These are phyloP conservation scores for Citeromyces nyonsensis DNA, from an alignment of 805 yeast genomes.

Conservation along the genomic window DNA sequence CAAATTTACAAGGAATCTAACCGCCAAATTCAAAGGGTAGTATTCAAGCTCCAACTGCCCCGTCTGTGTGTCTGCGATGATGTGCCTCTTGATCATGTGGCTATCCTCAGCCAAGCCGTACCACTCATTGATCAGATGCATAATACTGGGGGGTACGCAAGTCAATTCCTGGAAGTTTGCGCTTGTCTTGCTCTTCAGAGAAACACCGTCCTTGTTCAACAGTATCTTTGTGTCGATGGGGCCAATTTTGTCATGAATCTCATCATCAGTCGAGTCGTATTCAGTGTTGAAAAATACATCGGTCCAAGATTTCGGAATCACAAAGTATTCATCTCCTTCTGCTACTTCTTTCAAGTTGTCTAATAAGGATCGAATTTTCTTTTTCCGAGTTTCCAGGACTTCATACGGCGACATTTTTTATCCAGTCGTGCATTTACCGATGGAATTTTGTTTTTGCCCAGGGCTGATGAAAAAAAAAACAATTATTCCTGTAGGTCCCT, in stretches of 20 bases:
- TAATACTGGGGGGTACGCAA: constrained; percentile 5
- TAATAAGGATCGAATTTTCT: too few species aligned
- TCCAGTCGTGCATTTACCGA: too few species aligned
- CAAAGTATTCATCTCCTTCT: constrained; percentile 33
- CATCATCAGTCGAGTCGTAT: constrained; percentile 12
- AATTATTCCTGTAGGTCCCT: too few species aligned
- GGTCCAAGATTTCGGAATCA: constrained; percentile 31
- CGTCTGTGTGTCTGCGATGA: constrained; percentile 4
- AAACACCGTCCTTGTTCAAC: constrained; percentile 26
- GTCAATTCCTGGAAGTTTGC: constrained; percentile 6
- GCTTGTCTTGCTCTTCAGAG: constrained; percentile 7
- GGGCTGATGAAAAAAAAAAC: too few species aligned
- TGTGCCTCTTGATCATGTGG: constrained; percentile 18
- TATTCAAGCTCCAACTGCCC: constrained; percentile 10
- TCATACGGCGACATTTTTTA: too few species aligned
- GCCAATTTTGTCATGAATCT: constrained; percentile 18
- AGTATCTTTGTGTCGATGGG: constrained; percentile 29
- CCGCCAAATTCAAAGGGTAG: constrained; percentile 6
- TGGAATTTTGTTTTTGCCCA: too few species aligned
- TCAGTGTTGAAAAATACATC: constrained; percentile 19
- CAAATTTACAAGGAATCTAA: too few species aligned
- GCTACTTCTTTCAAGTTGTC: constrained; percentile 4
- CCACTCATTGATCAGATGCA: constrained; percentile 18
- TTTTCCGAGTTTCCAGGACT: too few species aligned
- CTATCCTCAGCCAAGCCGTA: constrained; percentile 31